Evolutionary conservation across 805 yeast species (phyloP).

Genomic region (Hagleromyces aurorensis): DNA sequence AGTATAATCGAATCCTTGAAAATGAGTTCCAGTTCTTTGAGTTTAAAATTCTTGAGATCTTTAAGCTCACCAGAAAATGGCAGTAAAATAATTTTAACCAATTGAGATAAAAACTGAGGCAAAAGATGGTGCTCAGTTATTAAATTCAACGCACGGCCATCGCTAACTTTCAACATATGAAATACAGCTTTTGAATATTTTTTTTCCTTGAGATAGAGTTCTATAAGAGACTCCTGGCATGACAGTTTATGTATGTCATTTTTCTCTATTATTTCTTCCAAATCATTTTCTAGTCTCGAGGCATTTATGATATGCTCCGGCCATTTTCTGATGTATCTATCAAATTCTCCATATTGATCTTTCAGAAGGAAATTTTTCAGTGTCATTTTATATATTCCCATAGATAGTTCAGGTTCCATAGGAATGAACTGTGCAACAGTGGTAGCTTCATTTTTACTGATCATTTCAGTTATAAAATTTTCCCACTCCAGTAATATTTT

Average conservation of each 20-base stretch:
- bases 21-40: slow-evolving; percentile 34
- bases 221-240: slow-evolving; percentile 40
- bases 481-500: slow-evolving; percentile 49
- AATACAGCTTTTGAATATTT: slow-evolving; percentile 57
- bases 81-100: slow-evolving; percentile 46
- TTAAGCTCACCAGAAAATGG: slow-evolving; percentile 30
- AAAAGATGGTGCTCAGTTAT: slow-evolving; percentile 59
- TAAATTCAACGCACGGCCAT: slow-evolving; percentile 47
- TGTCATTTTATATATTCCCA: slow-evolving; percentile 38
- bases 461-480: slow-evolving; percentile 47
- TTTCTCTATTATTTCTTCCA: slow-evolving; percentile 41
- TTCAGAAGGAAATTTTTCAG: slow-evolving; percentile 39
- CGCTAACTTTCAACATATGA: slow-evolving; percentile 52
- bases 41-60: slow-evolving; percentile 36
- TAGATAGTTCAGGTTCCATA: slow-evolving; percentile 29
- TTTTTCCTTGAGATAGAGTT: slow-evolving; percentile 47
- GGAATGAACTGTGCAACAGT: slow-evolving; percentile 55
- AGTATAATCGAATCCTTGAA: slow-evolving; percentile 42
- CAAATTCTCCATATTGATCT: slow-evolving; percentile 33
- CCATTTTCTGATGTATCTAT: slow-evolving; percentile 47
- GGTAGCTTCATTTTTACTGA: slow-evolving; percentile 38
- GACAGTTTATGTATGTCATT: slow-evolving; percentile 18
- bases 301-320: slow-evolving; percentile 45
- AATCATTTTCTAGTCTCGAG: slow-evolving; percentile 33
- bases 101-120: slow-evolving; percentile 36